Percentiles rank a stretch among this genome's conserved stretches.
Evolutionary conservation across 2,329 filamentous ascomycete genomes (phyloP).

Genomic region (Dothistroma pini): DNA sequence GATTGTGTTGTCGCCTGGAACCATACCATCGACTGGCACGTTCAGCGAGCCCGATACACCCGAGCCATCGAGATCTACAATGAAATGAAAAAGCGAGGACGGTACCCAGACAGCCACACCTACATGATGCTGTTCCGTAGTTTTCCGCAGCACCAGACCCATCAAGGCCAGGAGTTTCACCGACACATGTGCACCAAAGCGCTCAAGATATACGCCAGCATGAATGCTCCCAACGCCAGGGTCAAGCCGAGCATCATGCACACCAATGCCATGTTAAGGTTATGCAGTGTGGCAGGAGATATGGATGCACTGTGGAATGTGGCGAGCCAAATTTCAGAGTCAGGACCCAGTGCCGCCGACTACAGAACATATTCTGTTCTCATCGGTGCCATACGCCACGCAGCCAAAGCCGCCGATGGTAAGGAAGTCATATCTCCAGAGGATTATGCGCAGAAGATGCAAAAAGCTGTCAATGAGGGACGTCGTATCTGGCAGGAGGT

Average conservation of each 20-base stretch:
- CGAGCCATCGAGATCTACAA: slow-evolving; percentile 80
- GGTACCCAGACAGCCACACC: slow-evolving; percentile 75
- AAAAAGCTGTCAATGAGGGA: slow-evolving; percentile 59
- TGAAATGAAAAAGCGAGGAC: slow-evolving; percentile 96
- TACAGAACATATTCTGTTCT: slow-evolving; percentile 76
- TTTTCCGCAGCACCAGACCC: slow-evolving; percentile 45
- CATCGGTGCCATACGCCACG: slow-evolving; percentile 66
- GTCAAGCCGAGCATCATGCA: slow-evolving; percentile 75
- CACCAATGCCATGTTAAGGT: slow-evolving; percentile 80
- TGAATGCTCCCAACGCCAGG: slow-evolving; percentile 59
- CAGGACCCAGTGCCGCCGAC: slow-evolving; percentile 62
- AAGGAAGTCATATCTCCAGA: slow-evolving; percentile 7
- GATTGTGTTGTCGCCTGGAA: slow-evolving; percentile 82
- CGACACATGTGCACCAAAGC: slow-evolving; percentile 60
- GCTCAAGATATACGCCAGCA: slow-evolving; percentile 70
- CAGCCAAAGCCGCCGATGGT: slow-evolving; percentile 28
- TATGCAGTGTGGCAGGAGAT: slow-evolving; percentile 70
- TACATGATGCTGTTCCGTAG: slow-evolving; percentile 81
- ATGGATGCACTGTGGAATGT: slow-evolving; percentile 78
- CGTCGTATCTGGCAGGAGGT: slow-evolving; percentile 79
- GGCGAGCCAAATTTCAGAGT: slow-evolving; percentile 65
- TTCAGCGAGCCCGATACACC: slow-evolving; percentile 59
- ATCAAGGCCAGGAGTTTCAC: background rate
- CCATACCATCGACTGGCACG: slow-evolving; percentile 68
- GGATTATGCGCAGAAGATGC: slow-evolving; percentile 25